A percentile compares a stretch with the other conserved stretches of the same genome.
Conservation (phyloP, 2,329 filamentous ascomycete genomes). For the Incumbomyces lentus region DNA sequence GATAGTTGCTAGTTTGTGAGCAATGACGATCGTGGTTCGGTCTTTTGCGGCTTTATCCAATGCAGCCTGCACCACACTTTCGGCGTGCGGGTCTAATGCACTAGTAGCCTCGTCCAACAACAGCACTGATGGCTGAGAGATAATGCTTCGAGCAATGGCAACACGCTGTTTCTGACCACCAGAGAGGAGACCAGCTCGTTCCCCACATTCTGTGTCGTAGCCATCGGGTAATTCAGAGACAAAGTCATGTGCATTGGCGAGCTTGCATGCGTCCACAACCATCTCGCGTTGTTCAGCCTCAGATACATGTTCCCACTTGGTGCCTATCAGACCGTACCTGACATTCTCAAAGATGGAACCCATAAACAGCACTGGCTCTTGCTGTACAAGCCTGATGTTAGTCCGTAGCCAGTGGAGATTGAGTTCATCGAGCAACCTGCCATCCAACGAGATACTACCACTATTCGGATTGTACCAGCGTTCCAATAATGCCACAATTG, state of each 20-base stretch:
- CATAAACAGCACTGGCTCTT: slow-evolving; percentile 19
- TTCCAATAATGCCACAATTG: slow-evolving; percentile 60
- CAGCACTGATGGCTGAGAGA: slow-evolving; percentile 69
- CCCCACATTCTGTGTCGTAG: slow-evolving; percentile 77
- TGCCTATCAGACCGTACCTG: slow-evolving; percentile 12
- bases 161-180: slow-evolving; percentile 92
- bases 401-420: slow-evolving; percentile 22
- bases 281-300: slow-evolving; percentile 8
- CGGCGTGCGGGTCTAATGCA: slow-evolving; percentile 70
- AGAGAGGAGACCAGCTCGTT: slow-evolving; percentile 69
- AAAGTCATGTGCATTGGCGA: slow-evolving; percentile 62
- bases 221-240: slow-evolving; percentile 62
- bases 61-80: slow-evolving; percentile 73
- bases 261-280: slow-evolving; percentile 10
- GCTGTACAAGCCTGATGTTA: slow-evolving; percentile 19
- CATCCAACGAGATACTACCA: slow-evolving; percentile 30
- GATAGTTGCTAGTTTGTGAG: slow-evolving; percentile 31
- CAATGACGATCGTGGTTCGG: slow-evolving; percentile 25
- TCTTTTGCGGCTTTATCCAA: slow-evolving; percentile 60
- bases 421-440: slow-evolving; percentile 26
- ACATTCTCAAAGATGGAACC: slow-evolving; percentile 17
- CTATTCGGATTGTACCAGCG: slow-evolving; percentile 53
- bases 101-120: slow-evolving; percentile 79
- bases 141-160: slow-evolving; percentile 67
- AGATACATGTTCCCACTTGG: slow-evolving; percentile 10